A percentile compares a stretch with the other conserved stretches of the same genome.
phyloP scores from a whole-genome alignment of 345 rosid species.

The Durio zibethinus region DNA sequence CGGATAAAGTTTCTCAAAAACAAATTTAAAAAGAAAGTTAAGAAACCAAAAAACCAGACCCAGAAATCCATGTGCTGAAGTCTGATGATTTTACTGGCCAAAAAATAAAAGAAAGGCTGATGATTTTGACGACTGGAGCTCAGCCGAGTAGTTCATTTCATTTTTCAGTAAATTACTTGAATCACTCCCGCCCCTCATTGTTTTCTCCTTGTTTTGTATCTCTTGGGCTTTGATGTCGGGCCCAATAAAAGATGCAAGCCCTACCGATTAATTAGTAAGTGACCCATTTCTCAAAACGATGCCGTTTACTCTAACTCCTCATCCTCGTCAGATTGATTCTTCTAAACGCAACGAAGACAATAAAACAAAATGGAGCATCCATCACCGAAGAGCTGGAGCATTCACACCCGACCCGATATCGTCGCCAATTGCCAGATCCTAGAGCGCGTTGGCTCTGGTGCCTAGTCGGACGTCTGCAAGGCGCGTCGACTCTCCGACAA shows the following conservation, averaged over 20 bases:
- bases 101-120: no score
- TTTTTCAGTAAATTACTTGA: not conserved
- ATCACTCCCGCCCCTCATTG: not conserved
- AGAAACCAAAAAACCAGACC: no score
- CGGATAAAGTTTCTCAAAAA: no score
- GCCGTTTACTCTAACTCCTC: not conserved
- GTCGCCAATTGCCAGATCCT: constrained; percentile 79
- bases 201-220: not conserved
- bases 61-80: no score
- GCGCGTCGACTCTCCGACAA: constrained; percentile 76
- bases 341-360: no score
- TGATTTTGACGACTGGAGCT: no score
- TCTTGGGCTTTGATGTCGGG: not conserved
- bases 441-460: constrained; percentile 85
- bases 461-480: constrained; percentile 87
- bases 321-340: no score
- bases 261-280: not conserved
- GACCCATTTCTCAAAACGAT: not conserved
- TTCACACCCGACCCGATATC: constrained; percentile 82
- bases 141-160: no score
- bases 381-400: constrained; percentile 91
- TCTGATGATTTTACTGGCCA: no score
- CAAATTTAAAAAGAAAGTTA: no score
- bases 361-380: constrained; percentile 41
- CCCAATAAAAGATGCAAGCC: not conserved